Evolutionary conservation across 2,329 filamentous ascomycete species (phyloP).

Genomic region (Diaporthe citrichinensis): DNA sequence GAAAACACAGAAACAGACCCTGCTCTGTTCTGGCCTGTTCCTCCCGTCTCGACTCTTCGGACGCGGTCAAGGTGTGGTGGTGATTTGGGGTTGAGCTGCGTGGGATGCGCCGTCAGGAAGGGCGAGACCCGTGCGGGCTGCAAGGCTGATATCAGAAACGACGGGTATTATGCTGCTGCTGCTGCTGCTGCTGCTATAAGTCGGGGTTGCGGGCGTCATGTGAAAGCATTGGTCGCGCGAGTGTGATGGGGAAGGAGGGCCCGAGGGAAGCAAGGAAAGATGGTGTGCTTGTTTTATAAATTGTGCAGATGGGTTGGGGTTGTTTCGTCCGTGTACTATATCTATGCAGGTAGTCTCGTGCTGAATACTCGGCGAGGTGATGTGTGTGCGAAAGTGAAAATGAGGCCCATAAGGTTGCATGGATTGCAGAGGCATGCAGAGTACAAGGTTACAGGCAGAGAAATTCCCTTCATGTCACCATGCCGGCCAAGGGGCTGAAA

Average conservation of each 20-base stretch:
- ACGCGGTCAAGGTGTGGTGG: slow-evolving; percentile 2
- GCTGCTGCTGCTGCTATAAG: not conserved
- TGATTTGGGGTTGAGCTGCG: not conserved
- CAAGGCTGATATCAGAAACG: slow-evolving; percentile 23
- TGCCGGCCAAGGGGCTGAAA: slow-evolving; percentile 19
- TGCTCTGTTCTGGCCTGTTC: not conserved
- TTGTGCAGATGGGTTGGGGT: slow-evolving; percentile 40
- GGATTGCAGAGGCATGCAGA: slow-evolving; percentile 21
- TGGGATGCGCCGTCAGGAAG: not conserved
- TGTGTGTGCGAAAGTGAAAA: slow-evolving; percentile 34
- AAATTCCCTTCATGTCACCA: slow-evolving; percentile 14
- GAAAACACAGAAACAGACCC: slow-evolving; percentile 30
- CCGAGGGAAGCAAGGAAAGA: slow-evolving; percentile 27
- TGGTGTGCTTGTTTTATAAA: slow-evolving; percentile 38
- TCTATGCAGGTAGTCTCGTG: slow-evolving; percentile 9
- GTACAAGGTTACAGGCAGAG: slow-evolving; percentile 28
- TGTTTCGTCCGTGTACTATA: slow-evolving; percentile 31
- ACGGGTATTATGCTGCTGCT: not conserved
- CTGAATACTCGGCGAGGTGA: slow-evolving; percentile 24
- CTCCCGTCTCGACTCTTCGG: not conserved
- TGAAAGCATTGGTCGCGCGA: slow-evolving; percentile 16
- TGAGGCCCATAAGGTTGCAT: slow-evolving; percentile 41
- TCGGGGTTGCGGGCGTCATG: slow-evolving; percentile 7
- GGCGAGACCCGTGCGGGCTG: not conserved
- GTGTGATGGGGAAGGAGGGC: slow-evolving; percentile 1